These are phyloP conservation scores for Trichosanthes cucumerina DNA, from an alignment of 306 rosid genomes.

Conservation along the genomic window DNA sequence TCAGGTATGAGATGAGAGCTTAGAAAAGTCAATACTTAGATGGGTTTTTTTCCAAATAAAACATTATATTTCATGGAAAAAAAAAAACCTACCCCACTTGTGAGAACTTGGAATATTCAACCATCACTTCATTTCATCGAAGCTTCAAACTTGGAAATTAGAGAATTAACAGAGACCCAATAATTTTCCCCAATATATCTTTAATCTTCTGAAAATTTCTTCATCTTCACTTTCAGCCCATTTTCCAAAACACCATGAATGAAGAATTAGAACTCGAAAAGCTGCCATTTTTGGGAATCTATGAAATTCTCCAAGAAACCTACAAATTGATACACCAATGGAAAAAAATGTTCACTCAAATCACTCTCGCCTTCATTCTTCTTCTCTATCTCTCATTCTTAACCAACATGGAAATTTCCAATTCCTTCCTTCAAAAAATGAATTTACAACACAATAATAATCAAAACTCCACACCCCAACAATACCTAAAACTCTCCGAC, in stretches of 20 bases:
- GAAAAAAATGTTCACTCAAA: conserved; percentile 8
- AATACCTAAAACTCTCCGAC: neutral
- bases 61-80: neutral
- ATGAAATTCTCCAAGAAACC: conserved; percentile 17
- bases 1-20: too few species aligned
- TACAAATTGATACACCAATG: conserved; percentile 12
- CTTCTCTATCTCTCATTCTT: conserved; percentile 18
- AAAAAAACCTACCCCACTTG: neutral
- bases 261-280: conserved; percentile 21
- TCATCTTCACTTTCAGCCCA: neutral
- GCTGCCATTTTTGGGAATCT: conserved; percentile 20
- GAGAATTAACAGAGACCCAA: neutral
- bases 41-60: neutral
- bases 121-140: neutral
- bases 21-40: neutral
- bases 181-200: neutral
- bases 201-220: neutral
- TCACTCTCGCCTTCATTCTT: conserved; percentile 21
- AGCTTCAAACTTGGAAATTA: neutral
- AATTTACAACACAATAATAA: neutral
- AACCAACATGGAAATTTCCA: conserved; percentile 12
- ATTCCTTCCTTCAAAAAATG: conserved; percentile 5
- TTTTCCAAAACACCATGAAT: conserved; percentile 16
- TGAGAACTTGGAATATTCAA: neutral
- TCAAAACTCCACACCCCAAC: neutral